Conservation (phyloP, 129 eudicot species). For the Scalesia atractyloides region DNA sequence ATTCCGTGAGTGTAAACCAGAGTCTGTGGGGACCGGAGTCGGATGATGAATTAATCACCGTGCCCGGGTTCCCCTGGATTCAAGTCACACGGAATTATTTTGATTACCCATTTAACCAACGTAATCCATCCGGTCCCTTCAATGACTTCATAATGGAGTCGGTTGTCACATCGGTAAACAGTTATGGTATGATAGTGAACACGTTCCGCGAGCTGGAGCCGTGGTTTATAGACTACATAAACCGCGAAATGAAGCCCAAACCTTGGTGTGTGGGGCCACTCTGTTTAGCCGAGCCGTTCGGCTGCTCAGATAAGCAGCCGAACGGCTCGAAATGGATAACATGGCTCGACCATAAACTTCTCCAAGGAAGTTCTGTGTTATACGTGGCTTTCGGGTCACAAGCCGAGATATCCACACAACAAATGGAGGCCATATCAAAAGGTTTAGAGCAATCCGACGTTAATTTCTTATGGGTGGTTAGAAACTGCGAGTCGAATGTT, state of each 20-base stretch:
- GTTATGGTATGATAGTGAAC: constrained; percentile 31
- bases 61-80: constrained; percentile 56
- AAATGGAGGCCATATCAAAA: constrained; percentile 44
- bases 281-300: constrained; percentile 12
- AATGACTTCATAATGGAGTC: constrained; percentile 20
- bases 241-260: constrained; percentile 24
- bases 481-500: constrained; percentile 29
- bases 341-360: constrained; percentile 61
- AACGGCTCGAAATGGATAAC: constrained; percentile 36
- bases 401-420: constrained; percentile 43
- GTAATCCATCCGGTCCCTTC: constrained; percentile 13
- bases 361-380: constrained; percentile 36
- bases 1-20: not conserved
- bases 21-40: constrained; percentile 25
- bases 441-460: constrained; percentile 58
- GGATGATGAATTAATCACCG: constrained; percentile 43
- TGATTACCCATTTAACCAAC: constrained; percentile 20
- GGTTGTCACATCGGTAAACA: constrained; percentile 6
- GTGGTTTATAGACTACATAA: constrained; percentile 15
- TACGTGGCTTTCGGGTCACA: constrained; percentile 74
- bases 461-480: constrained; percentile 62
- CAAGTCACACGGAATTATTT: constrained; percentile 58
- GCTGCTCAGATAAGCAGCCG: constrained; percentile 17
- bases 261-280: constrained; percentile 31
- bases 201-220: constrained; percentile 38